These are phyloP conservation scores for Talaromyces proteolyticus DNA, from an alignment of 495 filamentous ascomycete species.

Conservation along the genomic window DNA sequence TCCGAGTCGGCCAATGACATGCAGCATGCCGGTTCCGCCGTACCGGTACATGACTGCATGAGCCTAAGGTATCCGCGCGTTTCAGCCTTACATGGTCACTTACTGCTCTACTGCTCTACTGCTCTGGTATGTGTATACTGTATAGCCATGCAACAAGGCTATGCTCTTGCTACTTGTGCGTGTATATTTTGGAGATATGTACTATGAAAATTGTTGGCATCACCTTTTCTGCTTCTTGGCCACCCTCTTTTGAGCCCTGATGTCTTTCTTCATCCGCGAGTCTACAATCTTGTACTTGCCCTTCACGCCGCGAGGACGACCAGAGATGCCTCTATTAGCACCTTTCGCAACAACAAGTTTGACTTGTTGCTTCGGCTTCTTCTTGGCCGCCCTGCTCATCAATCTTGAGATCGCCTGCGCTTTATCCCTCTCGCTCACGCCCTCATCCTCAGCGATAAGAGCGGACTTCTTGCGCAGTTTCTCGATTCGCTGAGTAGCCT, in stretches of 20 bases:
- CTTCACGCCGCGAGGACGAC: conserved; percentile 83
- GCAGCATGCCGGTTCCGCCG: background rate
- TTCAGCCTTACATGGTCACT: conserved; percentile 14
- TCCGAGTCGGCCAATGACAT: conserved; percentile 1
- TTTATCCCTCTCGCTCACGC: conserved; percentile 92
- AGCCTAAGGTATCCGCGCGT: conserved; percentile 7
- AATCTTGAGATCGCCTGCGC: conserved; percentile 74
- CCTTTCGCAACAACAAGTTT: conserved; percentile 89
- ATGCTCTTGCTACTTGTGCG: too few species aligned
- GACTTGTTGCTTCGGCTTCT: conserved; percentile 76
- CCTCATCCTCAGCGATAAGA: conserved; percentile 78
- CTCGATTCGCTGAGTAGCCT: conserved; percentile 83
- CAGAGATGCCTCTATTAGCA: conserved; percentile 72
- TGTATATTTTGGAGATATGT: background rate
- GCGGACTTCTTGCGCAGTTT: conserved; percentile 94
- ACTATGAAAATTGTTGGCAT: background rate
- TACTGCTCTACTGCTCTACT: too few species aligned
- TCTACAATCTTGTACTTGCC: conserved; percentile 99
- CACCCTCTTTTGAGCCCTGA: conserved; percentile 80
- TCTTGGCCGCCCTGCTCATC: conserved; percentile 75
- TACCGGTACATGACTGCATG: conserved; percentile 7
- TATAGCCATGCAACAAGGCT: too few species aligned
- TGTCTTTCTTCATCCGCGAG: conserved; percentile 95
- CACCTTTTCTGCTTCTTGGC: conserved; percentile 55
- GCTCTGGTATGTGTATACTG: too few species aligned